Evolutionary conservation across 257 asterid genomes (phyloP), one percentile per base, ranked within the genome.

Genomic region (Cruciata laevipes): DNA sequence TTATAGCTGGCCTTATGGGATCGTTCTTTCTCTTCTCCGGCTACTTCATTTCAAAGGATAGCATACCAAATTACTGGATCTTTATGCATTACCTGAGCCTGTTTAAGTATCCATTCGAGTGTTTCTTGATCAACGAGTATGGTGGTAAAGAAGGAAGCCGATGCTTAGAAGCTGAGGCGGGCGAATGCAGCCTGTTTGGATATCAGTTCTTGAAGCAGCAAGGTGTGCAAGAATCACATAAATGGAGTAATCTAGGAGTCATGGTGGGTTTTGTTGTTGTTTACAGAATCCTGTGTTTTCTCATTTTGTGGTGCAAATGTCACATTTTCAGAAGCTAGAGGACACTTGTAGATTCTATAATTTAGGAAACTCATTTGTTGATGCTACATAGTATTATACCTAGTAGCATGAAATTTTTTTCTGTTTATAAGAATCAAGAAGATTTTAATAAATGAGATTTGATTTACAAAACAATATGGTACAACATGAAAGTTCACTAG

Each of bases 1-100:
- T 89, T 23, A 87, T 89, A n/a, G 87, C 98, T 0, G 98, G 98
- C 25, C 61, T 89, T 33, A 91, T 89, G 98, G 98, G 98, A 17
- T 85, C 91, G 1, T 92, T 92, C 77, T 92, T 92, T 21, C 88
- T 92, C 33, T 92, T 92, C 65, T 92, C 98, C 0, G 98, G 98
- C 68, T 89, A 89, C 61, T 92, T 89, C 52, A 86, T 92, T 1
- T 68, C 85, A 5, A 67, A 83, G 70, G 87, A 83, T 16, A 75
- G 72, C 18, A 87, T 89, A 68, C 96, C 98, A 4, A 52, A 5
- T 16, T 89, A 87, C 66, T 92, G 96, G 96, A 79, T 83, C 6
- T 92, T 89, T 69, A 87, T 92, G 98, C 97, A 92, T 35, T 92
- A 91, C 65, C 52, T 89, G 80, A 92, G 98, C 51, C 73, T 92